Evolutionary conservation across 2,329 filamentous ascomycete genomes (phyloP).

Genomic region (Metarhizium rileyi): DNA sequence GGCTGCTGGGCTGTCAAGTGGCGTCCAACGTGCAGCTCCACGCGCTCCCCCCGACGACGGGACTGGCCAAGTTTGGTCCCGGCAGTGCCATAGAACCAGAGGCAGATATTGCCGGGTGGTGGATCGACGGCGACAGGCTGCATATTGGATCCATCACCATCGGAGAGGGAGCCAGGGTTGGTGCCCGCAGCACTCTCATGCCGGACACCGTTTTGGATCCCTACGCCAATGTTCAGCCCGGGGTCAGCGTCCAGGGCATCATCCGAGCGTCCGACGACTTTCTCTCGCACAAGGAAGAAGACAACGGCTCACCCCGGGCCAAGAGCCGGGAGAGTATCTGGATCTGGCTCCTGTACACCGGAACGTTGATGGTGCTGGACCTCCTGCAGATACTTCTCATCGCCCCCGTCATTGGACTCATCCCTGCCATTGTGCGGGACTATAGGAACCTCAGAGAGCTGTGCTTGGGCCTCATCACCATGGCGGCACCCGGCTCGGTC

Average conservation of each 20-base stretch:
- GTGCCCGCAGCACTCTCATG: constrained; percentile 12
- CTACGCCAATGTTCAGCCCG: constrained; percentile 9
- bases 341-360: constrained; percentile 7
- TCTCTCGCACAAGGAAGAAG: background rate
- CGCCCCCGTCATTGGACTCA: constrained; percentile 7
- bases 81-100: constrained; percentile 13
- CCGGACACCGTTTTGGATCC: constrained; percentile 10
- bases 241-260: constrained; percentile 8
- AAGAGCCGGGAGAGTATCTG: background rate
- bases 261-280: constrained; percentile 4
- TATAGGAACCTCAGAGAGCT: constrained; percentile 8
- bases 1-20: constrained; percentile 12
- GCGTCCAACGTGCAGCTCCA: constrained; percentile 13
- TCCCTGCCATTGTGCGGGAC: constrained; percentile 8
- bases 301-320: background rate
- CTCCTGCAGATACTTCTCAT: constrained; percentile 7
- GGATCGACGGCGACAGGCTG: constrained; percentile 14
- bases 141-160: constrained; percentile 11
- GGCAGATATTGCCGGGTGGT: constrained; percentile 13
- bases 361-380: constrained; percentile 8
- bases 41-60: constrained; percentile 9
- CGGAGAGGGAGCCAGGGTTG: constrained; percentile 11
- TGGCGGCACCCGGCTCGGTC: constrained; percentile 6
- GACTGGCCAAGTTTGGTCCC: constrained; percentile 12
- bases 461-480: constrained; percentile 2